Evolutionary conservation across 495 filamentous ascomycete genomes (phyloP).

Genomic region (Podospora appendiculata): DNA sequence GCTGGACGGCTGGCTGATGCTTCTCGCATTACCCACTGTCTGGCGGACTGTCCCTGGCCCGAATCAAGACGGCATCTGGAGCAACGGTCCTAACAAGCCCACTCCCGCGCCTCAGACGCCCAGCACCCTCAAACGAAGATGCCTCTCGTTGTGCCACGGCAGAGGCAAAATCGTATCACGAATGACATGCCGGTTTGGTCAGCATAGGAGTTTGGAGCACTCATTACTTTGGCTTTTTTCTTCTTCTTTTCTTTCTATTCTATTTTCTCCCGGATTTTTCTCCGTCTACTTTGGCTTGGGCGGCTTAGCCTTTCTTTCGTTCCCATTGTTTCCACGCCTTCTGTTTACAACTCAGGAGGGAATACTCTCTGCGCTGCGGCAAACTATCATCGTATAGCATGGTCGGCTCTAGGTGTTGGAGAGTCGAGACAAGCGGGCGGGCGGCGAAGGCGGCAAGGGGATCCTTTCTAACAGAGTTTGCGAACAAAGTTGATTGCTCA

Average conservation of each 20-base stretch:
- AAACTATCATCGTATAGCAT: not conserved
- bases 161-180: constrained; percentile 9
- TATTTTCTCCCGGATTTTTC: constrained; percentile 3
- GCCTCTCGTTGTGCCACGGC: constrained; percentile 1
- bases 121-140: not conserved
- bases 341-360: not conserved
- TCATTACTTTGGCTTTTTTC: constrained; percentile 5
- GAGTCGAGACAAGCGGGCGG: not conserved
- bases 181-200: constrained; percentile 11
- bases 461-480: not conserved
- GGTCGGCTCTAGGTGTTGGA: not conserved
- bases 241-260: not conserved
- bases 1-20: constrained; percentile 11
- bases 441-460: not conserved
- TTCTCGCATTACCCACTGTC: constrained; percentile 7
- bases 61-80: not conserved
- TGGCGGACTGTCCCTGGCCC: constrained; percentile 5
- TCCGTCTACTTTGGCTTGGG: not conserved
- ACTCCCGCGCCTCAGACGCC: not conserved
- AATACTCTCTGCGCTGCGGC: not conserved
- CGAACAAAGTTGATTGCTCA: constrained; percentile 14
- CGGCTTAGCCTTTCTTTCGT: not conserved
- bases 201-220: constrained; percentile 22
- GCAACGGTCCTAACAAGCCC: not conserved
- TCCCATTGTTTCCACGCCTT: not conserved